Percentiles rank a stretch among this genome's conserved stretches.
Conservation (phyloP, 352 stramenopile species). For the Phytophthora sansomeana region DNA sequence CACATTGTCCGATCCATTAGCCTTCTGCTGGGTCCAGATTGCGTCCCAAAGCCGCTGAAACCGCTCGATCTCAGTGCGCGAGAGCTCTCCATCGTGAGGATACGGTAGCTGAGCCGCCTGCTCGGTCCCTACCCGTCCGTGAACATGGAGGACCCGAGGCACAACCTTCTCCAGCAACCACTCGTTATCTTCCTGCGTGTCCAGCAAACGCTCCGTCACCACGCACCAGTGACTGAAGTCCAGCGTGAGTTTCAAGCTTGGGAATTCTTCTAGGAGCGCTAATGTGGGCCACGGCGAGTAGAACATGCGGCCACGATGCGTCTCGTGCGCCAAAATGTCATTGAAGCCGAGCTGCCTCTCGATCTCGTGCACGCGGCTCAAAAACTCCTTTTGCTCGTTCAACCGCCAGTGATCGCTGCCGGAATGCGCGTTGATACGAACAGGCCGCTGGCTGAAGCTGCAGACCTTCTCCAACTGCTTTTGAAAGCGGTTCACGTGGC, state of each 20-base stretch:
- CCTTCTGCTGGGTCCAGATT: conserved; percentile 53
- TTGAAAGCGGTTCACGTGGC: conserved; percentile 50
- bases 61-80: conserved; percentile 40
- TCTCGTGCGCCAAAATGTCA: conserved; percentile 62
- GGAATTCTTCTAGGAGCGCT: conserved; percentile 65
- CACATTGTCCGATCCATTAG: no score
- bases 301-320: conserved; percentile 70
- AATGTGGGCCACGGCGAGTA: conserved; percentile 78
- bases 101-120: conserved; percentile 61
- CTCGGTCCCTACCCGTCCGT: conserved; percentile 63
- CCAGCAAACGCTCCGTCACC: conserved; percentile 64
- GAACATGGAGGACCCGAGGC: conserved; percentile 66
- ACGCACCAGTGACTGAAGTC: conserved; percentile 79
- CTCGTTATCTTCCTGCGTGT: conserved; percentile 48
- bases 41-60: conserved; percentile 65
- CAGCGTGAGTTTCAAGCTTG: conserved; percentile 69
- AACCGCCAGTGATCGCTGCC: conserved; percentile 64
- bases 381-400: conserved; percentile 55
- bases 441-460: conserved; percentile 30
- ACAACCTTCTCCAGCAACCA: conserved; percentile 63
- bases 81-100: conserved; percentile 40
- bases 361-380: conserved; percentile 57
- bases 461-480: conserved; percentile 49
- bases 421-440: conserved; percentile 69
- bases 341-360: conserved; percentile 44